A percentile compares a stretch with the other conserved stretches of the same genome.
Evolutionary conservation across 2,329 filamentous ascomycete genomes (phyloP).

Genomic region (Dendryphion nanum): DNA sequence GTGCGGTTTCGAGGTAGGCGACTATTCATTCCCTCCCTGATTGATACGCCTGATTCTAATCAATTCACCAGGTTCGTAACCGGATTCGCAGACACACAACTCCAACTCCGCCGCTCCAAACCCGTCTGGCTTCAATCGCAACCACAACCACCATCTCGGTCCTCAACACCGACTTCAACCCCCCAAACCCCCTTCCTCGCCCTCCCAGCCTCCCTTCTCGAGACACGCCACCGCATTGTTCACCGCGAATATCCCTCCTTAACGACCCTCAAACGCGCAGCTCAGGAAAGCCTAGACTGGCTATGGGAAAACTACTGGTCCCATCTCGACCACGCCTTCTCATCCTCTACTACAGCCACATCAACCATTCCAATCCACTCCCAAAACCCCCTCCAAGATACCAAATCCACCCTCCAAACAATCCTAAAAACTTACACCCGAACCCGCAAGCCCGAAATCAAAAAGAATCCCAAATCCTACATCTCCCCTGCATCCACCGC

Average conservation of each 20-base stretch:
- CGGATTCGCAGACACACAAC: slow-evolving; percentile 68
- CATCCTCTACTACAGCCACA: background rate
- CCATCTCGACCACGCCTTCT: slow-evolving; percentile 42
- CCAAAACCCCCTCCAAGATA: background rate
- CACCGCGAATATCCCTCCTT: slow-evolving; percentile 84
- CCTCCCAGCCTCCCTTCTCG: slow-evolving; percentile 77
- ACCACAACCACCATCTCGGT: no score
- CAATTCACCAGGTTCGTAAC: slow-evolving; percentile 67
- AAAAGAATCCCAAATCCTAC: slow-evolving; percentile 10
- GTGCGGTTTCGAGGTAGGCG: slow-evolving; percentile 68
- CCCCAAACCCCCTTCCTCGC: slow-evolving; percentile 60
- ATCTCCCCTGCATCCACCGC: slow-evolving; percentile 14
- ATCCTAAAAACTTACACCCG: slow-evolving; percentile 36
- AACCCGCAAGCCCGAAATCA: slow-evolving; percentile 30
- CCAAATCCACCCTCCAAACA: slow-evolving; percentile 11
- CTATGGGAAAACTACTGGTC: slow-evolving; percentile 89
- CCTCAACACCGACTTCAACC: slow-evolving; percentile 18
- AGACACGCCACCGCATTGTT: slow-evolving; percentile 84
- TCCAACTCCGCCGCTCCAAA: slow-evolving; percentile 27
- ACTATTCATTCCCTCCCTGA: background rate
- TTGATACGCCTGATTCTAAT: background rate
- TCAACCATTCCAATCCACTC: background rate
- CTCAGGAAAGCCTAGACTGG: slow-evolving; percentile 72
- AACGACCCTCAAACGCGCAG: slow-evolving; percentile 67
- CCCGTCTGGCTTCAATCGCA: slow-evolving; percentile 24